Conservation (phyloP, 2,329 filamentous ascomycete genomes). For the Penicillium sp. region DNA sequence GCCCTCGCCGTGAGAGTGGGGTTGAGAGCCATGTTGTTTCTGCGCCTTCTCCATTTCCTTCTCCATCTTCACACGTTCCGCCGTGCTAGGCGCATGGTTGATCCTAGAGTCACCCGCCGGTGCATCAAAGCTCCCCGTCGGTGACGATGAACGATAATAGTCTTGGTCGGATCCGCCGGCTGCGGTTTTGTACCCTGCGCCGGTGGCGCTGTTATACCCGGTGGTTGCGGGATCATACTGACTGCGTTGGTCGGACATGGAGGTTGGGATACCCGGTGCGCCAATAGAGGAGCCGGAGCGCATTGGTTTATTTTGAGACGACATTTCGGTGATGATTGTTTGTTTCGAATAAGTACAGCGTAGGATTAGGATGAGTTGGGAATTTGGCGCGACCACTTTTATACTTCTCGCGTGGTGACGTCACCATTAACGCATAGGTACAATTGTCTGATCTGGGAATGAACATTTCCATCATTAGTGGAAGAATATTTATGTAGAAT, state of each 20-base stretch:
- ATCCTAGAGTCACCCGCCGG: slow-evolving; percentile 12
- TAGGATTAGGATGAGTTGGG: not conserved
- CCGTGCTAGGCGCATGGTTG: slow-evolving; percentile 18
- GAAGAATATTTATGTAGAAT: not conserved
- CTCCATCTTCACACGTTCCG: slow-evolving; percentile 12
- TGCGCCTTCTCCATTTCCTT: slow-evolving; percentile 3
- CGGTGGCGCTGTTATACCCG: slow-evolving; percentile 29
- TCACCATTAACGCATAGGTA: slow-evolving; percentile 17
- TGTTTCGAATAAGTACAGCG: not conserved
- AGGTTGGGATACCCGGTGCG: slow-evolving; percentile 23
- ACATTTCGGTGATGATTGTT: slow-evolving; percentile 1
- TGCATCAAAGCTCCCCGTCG: not conserved
- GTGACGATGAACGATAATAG: not conserved
- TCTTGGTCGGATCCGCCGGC: not conserved
- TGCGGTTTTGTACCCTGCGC: slow-evolving; percentile 19
- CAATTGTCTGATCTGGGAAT: not conserved
- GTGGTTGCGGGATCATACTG: slow-evolving; percentile 19
- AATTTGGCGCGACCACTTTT: not conserved
- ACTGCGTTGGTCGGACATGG: slow-evolving; percentile 14
- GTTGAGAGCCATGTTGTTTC: not conserved
- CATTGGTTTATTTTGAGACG: slow-evolving; percentile 8
- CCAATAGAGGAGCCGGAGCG: slow-evolving; percentile 29
- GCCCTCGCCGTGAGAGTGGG: slow-evolving; percentile 3
- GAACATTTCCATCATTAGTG: not conserved
- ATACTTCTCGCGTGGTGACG: slow-evolving; percentile 14